Percentiles rank a stretch among this genome's conserved stretches.
phyloP scores from a whole-genome alignment of 257 asterid species.

The Plantago elongata region DNA sequence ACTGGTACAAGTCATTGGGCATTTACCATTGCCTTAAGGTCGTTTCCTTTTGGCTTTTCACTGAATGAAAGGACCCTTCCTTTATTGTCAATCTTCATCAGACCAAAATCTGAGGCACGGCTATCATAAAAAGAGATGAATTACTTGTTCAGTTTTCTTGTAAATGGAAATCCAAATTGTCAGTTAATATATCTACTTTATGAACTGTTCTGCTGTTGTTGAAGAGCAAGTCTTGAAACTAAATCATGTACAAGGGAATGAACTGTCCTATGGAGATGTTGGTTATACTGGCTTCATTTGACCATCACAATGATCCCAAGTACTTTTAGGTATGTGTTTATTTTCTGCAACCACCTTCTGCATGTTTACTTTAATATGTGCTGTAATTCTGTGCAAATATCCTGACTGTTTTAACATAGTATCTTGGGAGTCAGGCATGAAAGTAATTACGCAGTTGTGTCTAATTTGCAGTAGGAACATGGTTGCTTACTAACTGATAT shows the following conservation, averaged over 20 bases:
- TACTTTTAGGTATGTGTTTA: neutral
- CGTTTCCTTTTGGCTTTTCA: conserved; percentile 79
- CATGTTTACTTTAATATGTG: neutral
- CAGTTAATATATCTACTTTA: neutral
- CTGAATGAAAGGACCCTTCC: conserved; percentile 77
- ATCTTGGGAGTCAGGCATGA: neutral
- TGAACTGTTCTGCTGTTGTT: neutral
- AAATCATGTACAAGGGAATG: neutral
- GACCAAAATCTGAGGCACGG: conserved; percentile 94
- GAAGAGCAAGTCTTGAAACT: neutral
- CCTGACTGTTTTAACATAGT: neutral
- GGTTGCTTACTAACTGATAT: no score
- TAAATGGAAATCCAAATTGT: neutral
- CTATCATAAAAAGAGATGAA: conserved; percentile 48
- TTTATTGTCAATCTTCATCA: conserved; percentile 82
- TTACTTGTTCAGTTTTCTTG: conserved; percentile 17
- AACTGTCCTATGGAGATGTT: neutral
- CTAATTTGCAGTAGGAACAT: no score
- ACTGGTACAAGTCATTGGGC: conserved; percentile 4
- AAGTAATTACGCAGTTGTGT: no score
- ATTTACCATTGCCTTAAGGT: conserved; percentile 84
- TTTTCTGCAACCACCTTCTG: neutral
- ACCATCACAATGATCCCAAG: no score
- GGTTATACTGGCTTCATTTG: no score
- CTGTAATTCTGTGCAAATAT: neutral